A percentile compares a stretch with the other conserved stretches of the same genome.
These are phyloP conservation scores for Gamsiella multidivaricata DNA, from an alignment of 192 early-diverging fungal species.

Conservation along the genomic window DNA sequence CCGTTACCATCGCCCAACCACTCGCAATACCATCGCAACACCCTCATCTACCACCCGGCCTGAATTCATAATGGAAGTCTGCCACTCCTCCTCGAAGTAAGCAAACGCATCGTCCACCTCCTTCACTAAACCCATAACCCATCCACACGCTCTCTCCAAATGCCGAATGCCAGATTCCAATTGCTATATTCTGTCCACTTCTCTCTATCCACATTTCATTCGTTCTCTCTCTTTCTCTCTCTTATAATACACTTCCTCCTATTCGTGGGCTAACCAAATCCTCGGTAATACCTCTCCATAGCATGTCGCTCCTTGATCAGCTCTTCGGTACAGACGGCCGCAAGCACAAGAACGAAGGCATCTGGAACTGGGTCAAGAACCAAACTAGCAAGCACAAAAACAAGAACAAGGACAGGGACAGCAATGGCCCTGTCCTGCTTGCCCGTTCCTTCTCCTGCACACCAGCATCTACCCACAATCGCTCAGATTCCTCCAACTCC, in stretches of 20 bases:
- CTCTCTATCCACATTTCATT: not conserved
- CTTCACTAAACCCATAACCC: no score
- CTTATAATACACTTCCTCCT: not conserved
- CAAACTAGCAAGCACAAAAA: conserved; percentile 20
- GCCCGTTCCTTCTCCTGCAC: not conserved
- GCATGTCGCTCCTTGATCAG: conserved; percentile 36
- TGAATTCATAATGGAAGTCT: no score
- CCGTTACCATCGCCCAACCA: not conserved
- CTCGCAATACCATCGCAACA: no score
- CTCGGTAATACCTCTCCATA: no score
- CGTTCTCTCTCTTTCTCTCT: not conserved
- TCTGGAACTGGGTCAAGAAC: conserved; percentile 47
- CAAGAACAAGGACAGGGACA: conserved; percentile 5
- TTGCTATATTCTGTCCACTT: not conserved
- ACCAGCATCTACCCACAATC: not conserved
- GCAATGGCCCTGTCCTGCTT: not conserved
- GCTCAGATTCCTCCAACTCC: not conserved
- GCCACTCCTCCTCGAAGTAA: no score
- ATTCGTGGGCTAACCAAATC: not conserved
- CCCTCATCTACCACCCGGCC: no score
- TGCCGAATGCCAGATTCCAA: no score
- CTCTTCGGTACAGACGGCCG: conserved; percentile 48
- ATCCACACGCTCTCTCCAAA: no score
- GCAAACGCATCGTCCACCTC: no score
- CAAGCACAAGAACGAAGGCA: conserved; percentile 36